Evolutionary conservation across 192 early-diverging fungal species (phyloP).

Genomic region (Fimicolochytrium jonesii): DNA sequence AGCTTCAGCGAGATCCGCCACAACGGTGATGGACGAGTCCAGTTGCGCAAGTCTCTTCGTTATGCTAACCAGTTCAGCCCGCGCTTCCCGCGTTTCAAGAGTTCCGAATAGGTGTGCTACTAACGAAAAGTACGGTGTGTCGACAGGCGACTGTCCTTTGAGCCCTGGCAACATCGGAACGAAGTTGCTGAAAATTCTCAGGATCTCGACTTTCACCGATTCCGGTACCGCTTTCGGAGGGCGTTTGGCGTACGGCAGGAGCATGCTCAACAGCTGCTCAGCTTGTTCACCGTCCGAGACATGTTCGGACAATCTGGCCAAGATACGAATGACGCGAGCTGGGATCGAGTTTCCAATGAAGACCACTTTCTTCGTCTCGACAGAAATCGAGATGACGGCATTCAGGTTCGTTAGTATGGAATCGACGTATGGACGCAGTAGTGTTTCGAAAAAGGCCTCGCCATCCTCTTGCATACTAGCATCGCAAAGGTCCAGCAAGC

Average conservation of each 20-base stretch:
- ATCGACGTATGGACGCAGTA: conserved; percentile 55
- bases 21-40: conserved; percentile 47
- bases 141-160: conserved; percentile 11
- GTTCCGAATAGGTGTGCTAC: conserved; percentile 70
- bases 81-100: conserved; percentile 57
- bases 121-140: conserved; percentile 56
- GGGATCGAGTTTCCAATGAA: conserved; percentile 24
- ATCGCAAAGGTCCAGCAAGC: conserved; percentile 55
- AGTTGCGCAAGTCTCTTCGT: conserved; percentile 63
- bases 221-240: conserved; percentile 69
- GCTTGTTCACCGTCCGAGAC: conserved; percentile 65
- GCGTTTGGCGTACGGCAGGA: conserved; percentile 79
- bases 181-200: conserved; percentile 74
- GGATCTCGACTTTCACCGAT: conserved; percentile 76
- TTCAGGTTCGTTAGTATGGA: conserved; percentile 53
- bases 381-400: conserved; percentile 15
- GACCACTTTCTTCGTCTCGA: conserved; percentile 15
- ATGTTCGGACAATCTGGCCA: conserved; percentile 72
- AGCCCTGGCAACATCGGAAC: conserved; percentile 66
- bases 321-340: conserved; percentile 69
- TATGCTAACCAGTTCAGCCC: conserved; percentile 58
- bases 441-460: conserved; percentile 35
- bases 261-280: conserved; percentile 65
- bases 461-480: conserved; percentile 2
- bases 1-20: conserved; percentile 59